Conservation (phyloP, 1,284 basidiomycete genomes). For the Ustilago trichophora region DNA sequence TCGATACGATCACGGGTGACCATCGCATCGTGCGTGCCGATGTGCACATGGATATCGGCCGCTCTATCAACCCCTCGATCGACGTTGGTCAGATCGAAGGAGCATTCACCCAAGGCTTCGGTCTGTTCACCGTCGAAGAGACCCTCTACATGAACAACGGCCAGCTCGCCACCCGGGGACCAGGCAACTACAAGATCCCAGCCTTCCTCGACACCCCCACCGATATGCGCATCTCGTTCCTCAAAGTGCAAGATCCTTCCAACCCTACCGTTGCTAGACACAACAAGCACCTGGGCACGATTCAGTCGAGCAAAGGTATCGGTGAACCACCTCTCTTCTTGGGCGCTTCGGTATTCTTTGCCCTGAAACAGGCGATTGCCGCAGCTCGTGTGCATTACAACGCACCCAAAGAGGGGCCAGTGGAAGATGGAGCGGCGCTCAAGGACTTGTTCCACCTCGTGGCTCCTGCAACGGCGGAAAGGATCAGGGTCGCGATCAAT, state of each 20-base stretch:
- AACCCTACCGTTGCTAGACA: conserved; percentile 7
- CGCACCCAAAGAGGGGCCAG: conserved; percentile 9
- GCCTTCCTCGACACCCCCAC: conserved; percentile 66
- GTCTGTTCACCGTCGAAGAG: conserved; percentile 66
- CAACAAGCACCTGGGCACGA: conserved; percentile 55
- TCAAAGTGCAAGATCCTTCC: conserved; percentile 54
- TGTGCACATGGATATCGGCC: conserved; percentile 66
- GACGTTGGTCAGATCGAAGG: conserved; percentile 68
- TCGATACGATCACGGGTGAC: conserved; percentile 67
- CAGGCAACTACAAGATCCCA: conserved; percentile 67
- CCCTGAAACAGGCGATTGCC: conserved; percentile 63
- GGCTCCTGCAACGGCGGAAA: conserved; percentile 65
- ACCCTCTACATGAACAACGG: conserved; percentile 64
- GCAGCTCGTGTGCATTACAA: conserved; percentile 58
- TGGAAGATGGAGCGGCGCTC: conserved; percentile 5
- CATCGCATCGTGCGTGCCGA: conserved; percentile 58
- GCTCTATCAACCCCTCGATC: conserved; percentile 66
- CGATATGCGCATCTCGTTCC: conserved; percentile 64
- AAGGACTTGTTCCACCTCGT: conserved; percentile 53
- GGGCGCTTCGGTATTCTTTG: conserved; percentile 63
- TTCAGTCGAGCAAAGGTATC: conserved; percentile 59
- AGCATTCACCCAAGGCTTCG: conserved; percentile 57
- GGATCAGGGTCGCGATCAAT: conserved; percentile 63
- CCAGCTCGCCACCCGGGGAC: conserved; percentile 64
- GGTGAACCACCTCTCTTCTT: conserved; percentile 67